Conservation (phyloP, 1,139 yeast genomes). For the Zygotorulaspora mrakii region DNA sequence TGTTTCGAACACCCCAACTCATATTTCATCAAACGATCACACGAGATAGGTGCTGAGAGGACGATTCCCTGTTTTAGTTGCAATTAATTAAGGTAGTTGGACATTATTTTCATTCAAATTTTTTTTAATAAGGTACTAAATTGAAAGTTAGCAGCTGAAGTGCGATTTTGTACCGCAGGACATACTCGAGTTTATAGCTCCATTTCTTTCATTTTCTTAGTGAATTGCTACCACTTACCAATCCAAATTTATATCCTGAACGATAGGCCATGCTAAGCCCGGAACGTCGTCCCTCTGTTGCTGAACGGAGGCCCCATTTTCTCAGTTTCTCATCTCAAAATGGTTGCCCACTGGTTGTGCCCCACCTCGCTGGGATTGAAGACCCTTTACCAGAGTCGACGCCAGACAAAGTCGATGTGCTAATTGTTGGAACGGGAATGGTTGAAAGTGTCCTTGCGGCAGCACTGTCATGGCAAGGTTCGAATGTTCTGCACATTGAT, state of each 20-base stretch:
- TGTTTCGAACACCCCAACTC: too few species aligned
- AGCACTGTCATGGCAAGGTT: slow-evolving; percentile 94
- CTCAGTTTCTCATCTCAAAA: slow-evolving; percentile 24
- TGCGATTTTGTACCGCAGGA: background rate
- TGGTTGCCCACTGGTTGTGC: slow-evolving; percentile 71
- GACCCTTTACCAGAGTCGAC: slow-evolving; percentile 51
- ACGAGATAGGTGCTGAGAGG: background rate
- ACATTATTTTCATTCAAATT: background rate
- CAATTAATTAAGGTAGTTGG: background rate
- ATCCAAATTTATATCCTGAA: background rate
- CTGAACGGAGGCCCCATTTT: slow-evolving; percentile 54
- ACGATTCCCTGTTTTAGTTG: background rate
- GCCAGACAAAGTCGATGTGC: slow-evolving; percentile 75
- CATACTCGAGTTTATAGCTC: background rate
- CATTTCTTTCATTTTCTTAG: too few species aligned
- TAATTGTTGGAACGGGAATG: slow-evolving; percentile 89
- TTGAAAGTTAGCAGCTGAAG: background rate
- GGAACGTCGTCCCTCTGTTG: slow-evolving; percentile 61
- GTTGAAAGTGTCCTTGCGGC: slow-evolving; percentile 88
- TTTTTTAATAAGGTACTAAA: slow-evolving; percentile 1
- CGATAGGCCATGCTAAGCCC: slow-evolving; percentile 28
- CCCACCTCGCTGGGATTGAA: slow-evolving; percentile 75
- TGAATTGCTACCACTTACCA: too few species aligned
- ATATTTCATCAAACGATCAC: background rate
- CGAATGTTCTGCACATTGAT: slow-evolving; percentile 84